Percentiles rank a stretch among this genome's conserved stretches.
phyloP scores from a whole-genome alignment of 129 eudicot genomes.

The Chrysanthemum lavandulifolium region DNA sequence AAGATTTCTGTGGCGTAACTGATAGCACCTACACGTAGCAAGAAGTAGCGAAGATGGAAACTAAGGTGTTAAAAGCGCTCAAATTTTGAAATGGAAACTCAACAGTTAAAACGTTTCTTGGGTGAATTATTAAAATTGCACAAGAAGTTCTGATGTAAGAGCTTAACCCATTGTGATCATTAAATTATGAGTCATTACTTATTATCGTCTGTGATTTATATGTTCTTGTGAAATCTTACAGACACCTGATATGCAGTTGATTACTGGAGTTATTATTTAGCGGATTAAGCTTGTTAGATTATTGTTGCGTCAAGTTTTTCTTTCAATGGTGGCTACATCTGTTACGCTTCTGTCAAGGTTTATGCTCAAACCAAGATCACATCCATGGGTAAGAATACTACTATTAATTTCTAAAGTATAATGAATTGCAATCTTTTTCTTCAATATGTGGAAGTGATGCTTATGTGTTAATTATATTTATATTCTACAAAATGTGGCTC shows the following conservation, averaged over 20 bases:
- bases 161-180: neutral
- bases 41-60: slow-evolving; percentile 79
- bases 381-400: neutral
- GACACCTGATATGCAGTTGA: slow-evolving; percentile 43
- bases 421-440: too few relatives aligned
- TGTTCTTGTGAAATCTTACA: slow-evolving; percentile 22
- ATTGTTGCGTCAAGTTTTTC: slow-evolving; percentile 72
- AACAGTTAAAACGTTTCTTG: slow-evolving; percentile 60
- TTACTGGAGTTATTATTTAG: slow-evolving; percentile 66
- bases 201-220: neutral
- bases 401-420: too few relatives aligned
- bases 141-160: slow-evolving; percentile 57
- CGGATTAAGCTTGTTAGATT: slow-evolving; percentile 80
- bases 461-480: too few relatives aligned
- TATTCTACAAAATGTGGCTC: too few relatives aligned
- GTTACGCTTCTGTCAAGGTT: slow-evolving; percentile 68
- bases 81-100: slow-evolving; percentile 76
- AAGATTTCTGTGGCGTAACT: slow-evolving; percentile 62
- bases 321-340: slow-evolving; percentile 79
- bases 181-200: neutral
- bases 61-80: slow-evolving; percentile 62
- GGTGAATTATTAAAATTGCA: slow-evolving; percentile 52
- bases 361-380: slow-evolving; percentile 42
- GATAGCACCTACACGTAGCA: slow-evolving; percentile 66
- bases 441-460: neutral